Percentiles rank a stretch among this genome's conserved stretches.
Evolutionary conservation across 257 asterid species (phyloP).

Genomic region (Fraxinus anomala): DNA sequence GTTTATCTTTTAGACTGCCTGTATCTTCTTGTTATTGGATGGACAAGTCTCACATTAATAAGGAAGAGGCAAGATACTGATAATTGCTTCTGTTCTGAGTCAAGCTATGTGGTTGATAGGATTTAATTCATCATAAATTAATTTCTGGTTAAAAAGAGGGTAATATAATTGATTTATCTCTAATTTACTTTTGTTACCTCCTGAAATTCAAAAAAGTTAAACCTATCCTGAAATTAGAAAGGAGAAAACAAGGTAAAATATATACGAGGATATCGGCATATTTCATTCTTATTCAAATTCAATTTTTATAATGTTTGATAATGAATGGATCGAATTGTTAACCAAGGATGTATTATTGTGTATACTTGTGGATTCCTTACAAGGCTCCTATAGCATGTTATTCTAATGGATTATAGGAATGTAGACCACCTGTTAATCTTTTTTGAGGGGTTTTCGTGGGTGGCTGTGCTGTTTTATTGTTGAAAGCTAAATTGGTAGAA

Average conservation of each 20-base stretch:
- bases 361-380: not conserved
- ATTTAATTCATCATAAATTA: not conserved
- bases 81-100: not conserved
- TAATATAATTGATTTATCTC: not conserved
- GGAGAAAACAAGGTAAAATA: not conserved
- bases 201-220: not conserved
- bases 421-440: too few relatives aligned
- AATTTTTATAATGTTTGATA: not conserved
- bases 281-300: not conserved
- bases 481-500: not conserved
- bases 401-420: not conserved
- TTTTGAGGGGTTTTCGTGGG: not conserved
- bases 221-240: not conserved
- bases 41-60: not conserved
- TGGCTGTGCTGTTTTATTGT: not conserved
- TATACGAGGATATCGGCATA: not conserved
- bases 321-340: not conserved
- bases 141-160: not conserved
- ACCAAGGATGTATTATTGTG: not conserved
- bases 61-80: not conserved
- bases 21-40: constrained; percentile 14
- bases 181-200: not conserved
- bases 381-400: not conserved
- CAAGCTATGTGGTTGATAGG: not conserved
- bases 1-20: constrained; percentile 7